Percentiles rank a stretch among this genome's conserved stretches.
Conservation (phyloP, 441 rosid species). For the Populus hybrid region DNA sequence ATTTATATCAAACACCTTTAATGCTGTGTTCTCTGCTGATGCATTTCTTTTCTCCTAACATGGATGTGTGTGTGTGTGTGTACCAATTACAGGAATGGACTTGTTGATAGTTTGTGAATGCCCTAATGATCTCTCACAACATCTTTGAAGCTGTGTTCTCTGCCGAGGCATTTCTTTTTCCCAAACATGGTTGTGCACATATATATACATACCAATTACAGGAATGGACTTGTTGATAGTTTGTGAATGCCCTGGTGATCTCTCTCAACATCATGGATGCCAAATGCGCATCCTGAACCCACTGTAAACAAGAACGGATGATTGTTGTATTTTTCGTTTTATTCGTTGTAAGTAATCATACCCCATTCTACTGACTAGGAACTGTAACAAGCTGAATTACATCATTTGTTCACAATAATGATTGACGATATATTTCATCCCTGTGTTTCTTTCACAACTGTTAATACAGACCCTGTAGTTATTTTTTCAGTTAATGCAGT, state of each 20-base stretch:
- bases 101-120: conserved; percentile 1
- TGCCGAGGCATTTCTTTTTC: conserved; percentile 16
- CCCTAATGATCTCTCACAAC: neutral
- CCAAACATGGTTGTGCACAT: conserved; percentile 1
- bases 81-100: conserved; percentile 21
- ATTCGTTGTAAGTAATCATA: neutral
- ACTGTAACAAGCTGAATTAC: neutral
- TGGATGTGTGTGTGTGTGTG: conserved; percentile 1
- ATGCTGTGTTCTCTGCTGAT: conserved; percentile 11
- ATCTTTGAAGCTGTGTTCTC: neutral
- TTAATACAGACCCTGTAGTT: neutral
- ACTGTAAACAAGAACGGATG: conserved; percentile 15
- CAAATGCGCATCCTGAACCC: conserved; percentile 9
- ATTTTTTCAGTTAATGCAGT: no score
- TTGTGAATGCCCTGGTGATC: conserved; percentile 3
- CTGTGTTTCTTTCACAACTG: neutral
- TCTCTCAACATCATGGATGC: neutral
- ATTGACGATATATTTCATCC: neutral
- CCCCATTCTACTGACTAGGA: neutral
- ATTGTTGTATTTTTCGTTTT: neutral
- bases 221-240: conserved; percentile 16
- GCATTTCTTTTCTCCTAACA: neutral
- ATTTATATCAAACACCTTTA: neutral
- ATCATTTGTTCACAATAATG: neutral
- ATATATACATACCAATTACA: conserved; percentile 1